These are phyloP conservation scores for Exophiala alcalophila DNA, from an alignment of 2,329 filamentous ascomycete genomes.

Conservation along the genomic window DNA sequence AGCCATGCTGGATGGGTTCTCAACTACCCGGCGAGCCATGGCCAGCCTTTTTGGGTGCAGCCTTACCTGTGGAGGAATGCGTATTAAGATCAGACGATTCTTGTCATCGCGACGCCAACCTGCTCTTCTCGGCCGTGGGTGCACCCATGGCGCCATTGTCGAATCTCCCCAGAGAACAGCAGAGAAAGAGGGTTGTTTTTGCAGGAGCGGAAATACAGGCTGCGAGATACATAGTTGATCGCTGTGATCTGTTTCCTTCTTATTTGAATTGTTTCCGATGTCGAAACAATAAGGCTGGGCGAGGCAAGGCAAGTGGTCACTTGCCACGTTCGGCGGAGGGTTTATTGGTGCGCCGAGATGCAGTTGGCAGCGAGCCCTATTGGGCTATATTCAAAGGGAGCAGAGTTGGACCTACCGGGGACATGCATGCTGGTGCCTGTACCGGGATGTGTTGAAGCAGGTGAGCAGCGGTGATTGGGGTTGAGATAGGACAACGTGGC, in stretches of 20 bases:
- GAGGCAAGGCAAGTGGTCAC: background rate
- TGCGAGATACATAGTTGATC: too few relatives aligned
- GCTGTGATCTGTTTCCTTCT: too few relatives aligned
- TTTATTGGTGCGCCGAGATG: background rate
- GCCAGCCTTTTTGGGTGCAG: background rate
- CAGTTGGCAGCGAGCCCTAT: background rate
- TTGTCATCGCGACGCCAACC: constrained; percentile 11
- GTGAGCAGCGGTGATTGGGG: background rate
- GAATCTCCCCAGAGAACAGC: too few relatives aligned
- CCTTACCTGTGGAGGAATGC: constrained; percentile 17
- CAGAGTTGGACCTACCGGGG: constrained; percentile 2
- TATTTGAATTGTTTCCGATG: too few relatives aligned
- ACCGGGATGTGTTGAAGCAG: background rate
- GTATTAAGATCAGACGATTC: constrained; percentile 11
- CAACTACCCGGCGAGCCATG: too few relatives aligned
- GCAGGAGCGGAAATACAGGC: background rate
- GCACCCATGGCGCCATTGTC: background rate
- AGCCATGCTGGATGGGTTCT: too few relatives aligned
- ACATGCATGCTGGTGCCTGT: constrained; percentile 9
- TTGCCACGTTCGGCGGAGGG: background rate
- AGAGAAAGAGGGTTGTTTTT: too few relatives aligned
- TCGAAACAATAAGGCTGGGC: constrained; percentile 7
- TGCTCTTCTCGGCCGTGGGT: background rate
- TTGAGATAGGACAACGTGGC: constrained; percentile 1
- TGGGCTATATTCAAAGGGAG: too few relatives aligned